Percentiles rank a stretch among this genome's conserved stretches.
Evolutionary conservation across 2,329 filamentous ascomycete species (phyloP).

Genomic region (Phoma sp.): DNA sequence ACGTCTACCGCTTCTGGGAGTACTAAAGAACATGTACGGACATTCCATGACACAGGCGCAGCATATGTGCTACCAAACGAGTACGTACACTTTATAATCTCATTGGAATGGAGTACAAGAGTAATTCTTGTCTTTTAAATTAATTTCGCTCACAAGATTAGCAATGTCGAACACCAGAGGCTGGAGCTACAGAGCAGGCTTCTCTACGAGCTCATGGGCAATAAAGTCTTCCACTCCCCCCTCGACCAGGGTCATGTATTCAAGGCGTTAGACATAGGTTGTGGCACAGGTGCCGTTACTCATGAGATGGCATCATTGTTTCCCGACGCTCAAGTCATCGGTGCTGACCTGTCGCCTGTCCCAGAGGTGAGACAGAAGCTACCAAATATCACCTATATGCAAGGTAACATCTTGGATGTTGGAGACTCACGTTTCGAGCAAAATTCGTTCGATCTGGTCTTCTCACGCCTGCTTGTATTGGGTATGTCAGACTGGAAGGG

Average conservation of each 20-base stretch:
- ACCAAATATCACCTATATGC: conserved; percentile 19
- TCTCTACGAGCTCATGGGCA: conserved; percentile 19
- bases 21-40: neutral
- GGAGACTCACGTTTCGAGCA: conserved; percentile 51
- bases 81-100: neutral
- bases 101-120: too few species aligned
- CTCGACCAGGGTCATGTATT: neutral
- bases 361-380: conserved; percentile 13
- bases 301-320: conserved; percentile 18
- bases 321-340: conserved; percentile 16
- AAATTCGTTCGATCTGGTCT: conserved; percentile 61
- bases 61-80: conserved; percentile 8
- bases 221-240: conserved; percentile 19
- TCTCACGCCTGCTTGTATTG: conserved; percentile 57
- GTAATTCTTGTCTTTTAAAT: neutral
- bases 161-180: conserved; percentile 26
- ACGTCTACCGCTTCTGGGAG: too few species aligned
- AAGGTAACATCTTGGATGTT: conserved; percentile 11
- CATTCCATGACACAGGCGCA: neutral
- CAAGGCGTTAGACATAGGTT: conserved; percentile 26
- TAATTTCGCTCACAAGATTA: neutral
- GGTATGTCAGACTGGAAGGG: conserved; percentile 59
- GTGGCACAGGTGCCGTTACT: conserved; percentile 24
- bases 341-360: conserved; percentile 33
- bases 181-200: conserved; percentile 25